Base-by-base conservation (phyloP, 805 yeast species). In the Lachancea sp. region DNA sequence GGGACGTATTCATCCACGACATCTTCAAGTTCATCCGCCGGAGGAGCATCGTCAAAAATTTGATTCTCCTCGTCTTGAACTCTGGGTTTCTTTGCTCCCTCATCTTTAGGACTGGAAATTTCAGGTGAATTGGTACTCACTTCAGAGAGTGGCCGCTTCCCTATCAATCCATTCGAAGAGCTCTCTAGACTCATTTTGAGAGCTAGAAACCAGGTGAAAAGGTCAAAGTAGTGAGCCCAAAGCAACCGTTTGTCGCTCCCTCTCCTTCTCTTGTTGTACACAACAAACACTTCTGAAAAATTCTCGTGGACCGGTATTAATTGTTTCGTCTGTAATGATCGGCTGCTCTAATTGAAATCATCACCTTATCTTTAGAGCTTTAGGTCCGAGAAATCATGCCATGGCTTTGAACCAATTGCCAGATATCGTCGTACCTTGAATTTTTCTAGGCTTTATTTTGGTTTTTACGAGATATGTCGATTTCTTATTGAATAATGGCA, bases 1-100 rank as follows among this genome's bases (percentile, higher is more conserved):
- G 36, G 42, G 23, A 40, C 48, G 18, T 49, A 50, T 12, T 49
- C 51, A 17, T 45, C 49, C n/a, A 48, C 52, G 15, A 50, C 43
- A 19, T 50, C 55, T 16, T 50, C 52, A 22, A 50, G 40, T 24
- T 51, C 51, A 28, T 50, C 50, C 11, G 44, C 48, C 24, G 40
- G 45, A 23, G 40, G 45, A 4, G 38, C 42, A 17, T 37, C 41
- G 24, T 36, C 43, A 32, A 42, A 40, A 18, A 39, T 39, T 23
- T 39, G 34, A 18, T 42, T 40, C 20, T 41, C 48, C 13, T 39
- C 50, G 20, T 43, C 52, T 17, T 37, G 38, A 16, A 33, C 22
- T 24, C 29, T 31, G 8, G 41, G 41, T 19, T 38, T 32, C 35
- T 33, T 34, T n/a, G 45, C 23, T 21, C 34, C 33, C 21, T 35